phyloP scores from a whole-genome alignment of 768 basidiomycete species.

The Pulveroboletus sp. region DNA sequence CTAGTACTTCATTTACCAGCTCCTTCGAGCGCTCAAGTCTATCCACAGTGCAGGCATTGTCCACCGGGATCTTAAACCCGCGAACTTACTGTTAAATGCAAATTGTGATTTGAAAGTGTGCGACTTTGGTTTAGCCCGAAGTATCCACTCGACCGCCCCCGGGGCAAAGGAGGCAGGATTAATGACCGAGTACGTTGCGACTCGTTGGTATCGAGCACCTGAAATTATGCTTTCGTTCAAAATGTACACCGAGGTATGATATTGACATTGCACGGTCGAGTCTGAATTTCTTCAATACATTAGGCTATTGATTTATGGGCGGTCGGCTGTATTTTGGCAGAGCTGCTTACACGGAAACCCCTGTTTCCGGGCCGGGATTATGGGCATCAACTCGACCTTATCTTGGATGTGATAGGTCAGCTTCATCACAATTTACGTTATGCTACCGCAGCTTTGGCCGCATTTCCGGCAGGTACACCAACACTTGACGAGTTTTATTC shows the following conservation, averaged over 20 bases:
- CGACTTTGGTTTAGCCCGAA: slow-evolving; percentile 83
- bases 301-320: slow-evolving; percentile 76
- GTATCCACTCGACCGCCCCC: slow-evolving; percentile 49
- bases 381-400: slow-evolving; percentile 84
- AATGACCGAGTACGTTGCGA: slow-evolving; percentile 88
- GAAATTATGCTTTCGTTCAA: slow-evolving; percentile 96
- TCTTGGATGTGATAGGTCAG: slow-evolving; percentile 80
- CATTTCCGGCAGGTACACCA: slow-evolving; percentile 57
- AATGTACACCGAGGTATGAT: slow-evolving; percentile 69
- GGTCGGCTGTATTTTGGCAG: slow-evolving; percentile 74
- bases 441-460: slow-evolving; percentile 23
- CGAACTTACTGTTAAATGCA: slow-evolving; percentile 84
- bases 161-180: slow-evolving; percentile 62
- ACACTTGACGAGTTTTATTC: slow-evolving; percentile 89
- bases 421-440: not conserved
- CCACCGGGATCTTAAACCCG: slow-evolving; percentile 79
- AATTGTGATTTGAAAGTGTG: slow-evolving; percentile 89
- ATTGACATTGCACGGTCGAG: slow-evolving; percentile 5
- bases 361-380: slow-evolving; percentile 88
- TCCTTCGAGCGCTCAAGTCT: slow-evolving; percentile 83
- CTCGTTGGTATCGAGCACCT: slow-evolving; percentile 90
- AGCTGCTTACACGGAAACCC: slow-evolving; percentile 77
- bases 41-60: slow-evolving; percentile 85
- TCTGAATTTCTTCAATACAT: slow-evolving; percentile 4
- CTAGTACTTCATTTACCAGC: slow-evolving; percentile 82